A percentile compares a stretch with the other conserved stretches of the same genome.
phyloP scores from a whole-genome alignment of 345 rosid genomes.

The Citrus unshiu region DNA sequence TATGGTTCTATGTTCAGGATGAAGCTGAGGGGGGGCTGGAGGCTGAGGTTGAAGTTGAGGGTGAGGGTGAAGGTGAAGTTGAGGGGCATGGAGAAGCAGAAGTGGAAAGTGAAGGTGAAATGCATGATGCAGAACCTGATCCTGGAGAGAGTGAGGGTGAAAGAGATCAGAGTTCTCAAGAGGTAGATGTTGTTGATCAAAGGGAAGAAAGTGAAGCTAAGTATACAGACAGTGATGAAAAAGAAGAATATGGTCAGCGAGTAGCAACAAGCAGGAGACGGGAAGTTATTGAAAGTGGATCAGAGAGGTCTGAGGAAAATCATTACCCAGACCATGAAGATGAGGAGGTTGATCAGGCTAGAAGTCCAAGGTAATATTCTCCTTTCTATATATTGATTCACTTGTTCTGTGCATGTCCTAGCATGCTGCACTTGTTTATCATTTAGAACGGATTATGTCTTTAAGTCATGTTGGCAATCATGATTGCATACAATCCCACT shows the following conservation, averaged over 20 bases:
- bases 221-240: constrained; percentile 67
- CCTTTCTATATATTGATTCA: not conserved
- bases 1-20: constrained; percentile 37
- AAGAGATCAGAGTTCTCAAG: constrained; percentile 78
- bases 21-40: constrained; percentile 80
- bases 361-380: constrained; percentile 56
- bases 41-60: constrained; percentile 52
- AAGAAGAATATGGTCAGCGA: constrained; percentile 63
- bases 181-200: constrained; percentile 57
- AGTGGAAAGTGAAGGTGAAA: constrained; percentile 69
- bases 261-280: constrained; percentile 57
- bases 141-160: constrained; percentile 94
- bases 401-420: not conserved
- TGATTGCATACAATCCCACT: not conserved
- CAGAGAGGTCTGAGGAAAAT: constrained; percentile 81
- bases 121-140: constrained; percentile 62
- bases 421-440: not conserved
- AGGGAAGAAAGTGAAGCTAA: constrained; percentile 72
- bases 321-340: constrained; percentile 68
- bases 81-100: constrained; percentile 65
- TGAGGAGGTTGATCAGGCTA: constrained; percentile 83
- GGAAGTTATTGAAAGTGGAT: constrained; percentile 75
- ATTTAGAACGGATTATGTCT: not conserved
- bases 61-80: constrained; percentile 46
- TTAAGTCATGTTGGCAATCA: not conserved